Base-by-base conservation (phyloP, 805 yeast genomes). In the Groenewaldozyma salmanticensis region DNA sequence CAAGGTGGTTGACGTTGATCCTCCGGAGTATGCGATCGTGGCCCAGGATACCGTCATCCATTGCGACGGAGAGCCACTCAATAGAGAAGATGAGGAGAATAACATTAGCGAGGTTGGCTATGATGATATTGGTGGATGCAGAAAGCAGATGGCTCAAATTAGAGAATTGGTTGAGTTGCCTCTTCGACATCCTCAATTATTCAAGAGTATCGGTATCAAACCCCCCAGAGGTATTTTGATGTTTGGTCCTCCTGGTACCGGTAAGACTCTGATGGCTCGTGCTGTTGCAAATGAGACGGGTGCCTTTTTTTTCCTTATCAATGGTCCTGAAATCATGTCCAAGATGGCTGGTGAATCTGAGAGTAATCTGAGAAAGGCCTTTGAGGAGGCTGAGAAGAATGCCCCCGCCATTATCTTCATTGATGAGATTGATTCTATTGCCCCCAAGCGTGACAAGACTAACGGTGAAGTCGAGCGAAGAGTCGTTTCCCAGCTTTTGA, bases 281-380 rank as follows among this genome's bases (percentile, higher is more conserved):
- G 98, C 98, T n/a, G 98, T 92, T 40, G 98, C 98, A 37, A 92
- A 92, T 57, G 98, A 92, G 67, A 92, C 98, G 19, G 98, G 98
- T 59, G 98, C 98, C 1, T 92, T 92, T 64, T 92, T 92, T 76
- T 92, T 92, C 64, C 75, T 92, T 56, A 92, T 92, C 65, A 92
- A 92, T 61, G 98, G 98, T 65, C 98, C 98, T 6, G 98, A 92
- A 67, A 94, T 92, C 59, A 92, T 92, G 98, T 88, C 97, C 42
- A 92, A 92, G 69, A 92, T 92, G 98, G 98, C 98, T 39, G 98
- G 98, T 71, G 98, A 92, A 68, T 84, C 95, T 15, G 98, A 92
- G 70, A 83, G 95, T 27, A 92, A 92, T 59, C 72, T 92, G 64
- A 79, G 98, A 71, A 88, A 88, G 67, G 98, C 98, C 2, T 92